phyloP scores from a whole-genome alignment of 106 monocot species.

The Xerophyta viscosa region DNA sequence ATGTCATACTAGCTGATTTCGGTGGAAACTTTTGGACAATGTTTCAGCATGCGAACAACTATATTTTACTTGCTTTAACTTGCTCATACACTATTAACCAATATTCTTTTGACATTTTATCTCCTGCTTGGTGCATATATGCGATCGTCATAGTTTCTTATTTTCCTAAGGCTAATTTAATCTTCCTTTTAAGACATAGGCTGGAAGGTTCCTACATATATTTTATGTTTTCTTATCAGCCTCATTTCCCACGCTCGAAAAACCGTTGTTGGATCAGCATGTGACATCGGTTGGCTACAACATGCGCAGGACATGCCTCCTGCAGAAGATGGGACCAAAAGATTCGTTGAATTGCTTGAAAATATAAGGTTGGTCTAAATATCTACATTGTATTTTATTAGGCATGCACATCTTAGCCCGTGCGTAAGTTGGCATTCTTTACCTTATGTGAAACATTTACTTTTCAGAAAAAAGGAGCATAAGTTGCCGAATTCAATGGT shows the following conservation, averaged over 20 bases:
- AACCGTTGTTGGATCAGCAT: conserved; percentile 81
- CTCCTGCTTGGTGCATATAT: too few species aligned
- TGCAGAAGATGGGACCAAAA: conserved; percentile 68
- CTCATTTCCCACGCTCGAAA: conserved; percentile 70
- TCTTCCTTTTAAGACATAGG: too few species aligned
- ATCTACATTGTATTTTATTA: neutral
- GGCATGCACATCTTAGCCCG: neutral
- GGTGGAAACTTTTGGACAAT: too few species aligned
- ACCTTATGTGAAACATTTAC: neutral
- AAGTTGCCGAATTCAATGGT: conserved; percentile 85
- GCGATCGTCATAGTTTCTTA: too few species aligned
- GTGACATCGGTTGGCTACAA: conserved; percentile 95
- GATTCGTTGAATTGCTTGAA: conserved; percentile 65
- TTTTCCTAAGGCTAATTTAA: too few species aligned
- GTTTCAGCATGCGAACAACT: too few species aligned
- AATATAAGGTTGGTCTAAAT: conserved; percentile 46
- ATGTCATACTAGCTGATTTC: too few species aligned
- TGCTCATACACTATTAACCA: too few species aligned
- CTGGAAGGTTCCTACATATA: too few species aligned
- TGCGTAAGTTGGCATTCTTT: too few species aligned
- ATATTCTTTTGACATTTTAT: too few species aligned
- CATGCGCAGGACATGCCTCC: conserved; percentile 51
- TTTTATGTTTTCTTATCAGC: conserved; percentile 28
- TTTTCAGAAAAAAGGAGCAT: conserved; percentile 68
- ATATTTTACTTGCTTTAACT: too few species aligned